Conservation (phyloP, 1,139 yeast genomes). For the Magnusiomyces tetraspermus region DNA sequence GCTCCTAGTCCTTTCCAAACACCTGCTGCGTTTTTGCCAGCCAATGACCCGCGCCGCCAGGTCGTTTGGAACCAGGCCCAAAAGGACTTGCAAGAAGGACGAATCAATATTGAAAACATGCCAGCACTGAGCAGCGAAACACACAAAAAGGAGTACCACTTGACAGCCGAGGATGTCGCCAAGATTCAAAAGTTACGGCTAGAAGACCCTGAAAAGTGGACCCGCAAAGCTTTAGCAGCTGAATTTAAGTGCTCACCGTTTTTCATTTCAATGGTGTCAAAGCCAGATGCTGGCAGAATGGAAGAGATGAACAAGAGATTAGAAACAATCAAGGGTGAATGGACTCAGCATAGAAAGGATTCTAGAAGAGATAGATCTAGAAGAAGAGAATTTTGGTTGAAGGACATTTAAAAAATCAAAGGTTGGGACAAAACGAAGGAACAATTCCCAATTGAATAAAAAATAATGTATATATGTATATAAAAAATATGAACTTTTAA, state of each 20-base stretch:
- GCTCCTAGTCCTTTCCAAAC: slow-evolving; percentile 52
- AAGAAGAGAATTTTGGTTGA: slow-evolving; percentile 53
- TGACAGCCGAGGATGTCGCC: slow-evolving; percentile 50
- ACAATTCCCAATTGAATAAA: neutral
- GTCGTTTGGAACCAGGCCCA: slow-evolving; percentile 26
- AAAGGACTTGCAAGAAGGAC: slow-evolving; percentile 15
- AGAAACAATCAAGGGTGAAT: slow-evolving; percentile 36
- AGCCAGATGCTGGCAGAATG: slow-evolving; percentile 34
- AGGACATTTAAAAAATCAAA: slow-evolving; percentile 39
- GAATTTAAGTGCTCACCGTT: slow-evolving; percentile 50
- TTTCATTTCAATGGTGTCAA: slow-evolving; percentile 46
- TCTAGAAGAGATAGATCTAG: slow-evolving; percentile 48
- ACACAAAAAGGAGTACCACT: slow-evolving; percentile 45
- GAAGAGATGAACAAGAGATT: slow-evolving; percentile 40
- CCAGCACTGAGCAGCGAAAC: slow-evolving; percentile 30
- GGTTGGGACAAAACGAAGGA: too few relatives aligned
- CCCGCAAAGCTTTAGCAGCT: slow-evolving; percentile 57
- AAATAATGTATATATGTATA: neutral
- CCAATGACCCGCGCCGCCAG: slow-evolving; percentile 46
- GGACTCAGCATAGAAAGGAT: slow-evolving; percentile 40
- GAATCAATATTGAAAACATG: slow-evolving; percentile 24
- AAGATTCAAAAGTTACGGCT: slow-evolving; percentile 56
- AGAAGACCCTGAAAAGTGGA: slow-evolving; percentile 54
- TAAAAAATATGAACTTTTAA: slow-evolving; percentile 18
- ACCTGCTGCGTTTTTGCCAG: slow-evolving; percentile 66